These are phyloP conservation scores for Penicillium corylophilum DNA, from an alignment of 2,329 filamentous ascomycete species.

Conservation along the genomic window DNA sequence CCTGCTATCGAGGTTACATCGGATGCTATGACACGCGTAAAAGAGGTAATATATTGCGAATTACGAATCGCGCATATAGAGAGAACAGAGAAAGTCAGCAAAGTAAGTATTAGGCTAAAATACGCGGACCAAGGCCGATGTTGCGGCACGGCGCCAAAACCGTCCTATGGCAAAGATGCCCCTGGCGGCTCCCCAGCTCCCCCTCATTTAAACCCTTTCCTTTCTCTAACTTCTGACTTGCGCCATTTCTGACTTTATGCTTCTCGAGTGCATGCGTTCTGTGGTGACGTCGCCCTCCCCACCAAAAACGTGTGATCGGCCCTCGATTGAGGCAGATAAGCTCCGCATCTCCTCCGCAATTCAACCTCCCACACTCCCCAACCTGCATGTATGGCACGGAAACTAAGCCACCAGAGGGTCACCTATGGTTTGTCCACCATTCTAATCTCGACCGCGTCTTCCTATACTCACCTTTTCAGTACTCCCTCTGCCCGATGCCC, in stretches of 20 bases:
- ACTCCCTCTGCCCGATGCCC: conserved; percentile 69
- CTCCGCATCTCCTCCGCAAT: conserved; percentile 33
- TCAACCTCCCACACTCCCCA: conserved; percentile 17
- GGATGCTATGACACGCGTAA: neutral
- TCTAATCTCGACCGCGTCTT: neutral
- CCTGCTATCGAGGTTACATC: neutral
- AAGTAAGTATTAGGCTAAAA: neutral
- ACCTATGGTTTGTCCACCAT: conserved; percentile 61
- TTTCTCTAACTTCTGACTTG: neutral
- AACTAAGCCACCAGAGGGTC: conserved; percentile 65
- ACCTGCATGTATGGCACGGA: conserved; percentile 59
- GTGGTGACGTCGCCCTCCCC: conserved; percentile 25
- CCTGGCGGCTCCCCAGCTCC: conserved; percentile 24
- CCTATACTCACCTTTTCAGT: conserved; percentile 47
- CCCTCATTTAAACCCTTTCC: conserved; percentile 20
- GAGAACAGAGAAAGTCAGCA: neutral
- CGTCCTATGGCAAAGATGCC: conserved; percentile 9
- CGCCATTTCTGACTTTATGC: neutral
- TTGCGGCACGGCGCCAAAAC: conserved; percentile 12
- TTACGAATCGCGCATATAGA: neutral
- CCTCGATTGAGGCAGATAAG: conserved; percentile 27
- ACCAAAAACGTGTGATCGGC: conserved; percentile 26
- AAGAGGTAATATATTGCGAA: neutral
- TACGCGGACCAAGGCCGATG: conserved; percentile 5
- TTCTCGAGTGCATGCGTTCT: neutral